Evolutionary conservation across 73 alveolate species (phyloP).

Genomic region (Paramecium sexaurelia): DNA sequence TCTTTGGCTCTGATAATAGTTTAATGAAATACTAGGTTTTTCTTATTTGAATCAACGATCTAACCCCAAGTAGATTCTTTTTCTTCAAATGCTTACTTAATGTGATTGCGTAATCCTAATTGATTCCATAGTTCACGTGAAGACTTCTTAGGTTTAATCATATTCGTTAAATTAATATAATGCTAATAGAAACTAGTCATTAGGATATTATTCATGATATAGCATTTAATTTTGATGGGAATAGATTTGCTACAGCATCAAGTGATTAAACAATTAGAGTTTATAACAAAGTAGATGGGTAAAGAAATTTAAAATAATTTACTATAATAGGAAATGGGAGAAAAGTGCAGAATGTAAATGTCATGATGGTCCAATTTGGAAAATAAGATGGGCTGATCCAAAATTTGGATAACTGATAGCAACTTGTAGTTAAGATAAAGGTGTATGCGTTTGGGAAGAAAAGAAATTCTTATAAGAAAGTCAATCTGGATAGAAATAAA

Average conservation of each 20-base stretch:
- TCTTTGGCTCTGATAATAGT: not conserved
- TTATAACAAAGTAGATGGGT: conserved; percentile 4
- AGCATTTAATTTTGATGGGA: conserved; percentile 18
- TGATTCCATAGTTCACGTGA: conserved; percentile 41
- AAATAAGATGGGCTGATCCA: conserved; percentile 80
- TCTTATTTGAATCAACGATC: conserved; percentile 40
- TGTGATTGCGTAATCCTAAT: not conserved
- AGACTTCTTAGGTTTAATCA: conserved; percentile 56
- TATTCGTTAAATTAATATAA: conserved; percentile 56
- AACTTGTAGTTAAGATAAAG: conserved; percentile 75
- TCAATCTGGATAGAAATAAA: not conserved
- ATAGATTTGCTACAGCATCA: conserved; percentile 51
- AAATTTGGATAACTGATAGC: conserved; percentile 77
- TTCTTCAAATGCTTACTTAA: not conserved
- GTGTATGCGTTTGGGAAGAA: conserved; percentile 62
- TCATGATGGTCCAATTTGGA: conserved; percentile 78
- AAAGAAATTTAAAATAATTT: not conserved
- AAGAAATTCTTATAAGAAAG: conserved; percentile 12
- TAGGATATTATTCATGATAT: conserved; percentile 50
- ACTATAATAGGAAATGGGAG: not conserved
- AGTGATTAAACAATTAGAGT: conserved; percentile 5
- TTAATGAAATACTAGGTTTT: not conserved
- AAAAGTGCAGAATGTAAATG: conserved; percentile 20
- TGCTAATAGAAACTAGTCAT: conserved; percentile 29
- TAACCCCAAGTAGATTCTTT: conserved; percentile 22